Evolutionary conservation across 1,284 basidiomycete genomes (phyloP).

Genomic region (Cerrena zonata): DNA sequence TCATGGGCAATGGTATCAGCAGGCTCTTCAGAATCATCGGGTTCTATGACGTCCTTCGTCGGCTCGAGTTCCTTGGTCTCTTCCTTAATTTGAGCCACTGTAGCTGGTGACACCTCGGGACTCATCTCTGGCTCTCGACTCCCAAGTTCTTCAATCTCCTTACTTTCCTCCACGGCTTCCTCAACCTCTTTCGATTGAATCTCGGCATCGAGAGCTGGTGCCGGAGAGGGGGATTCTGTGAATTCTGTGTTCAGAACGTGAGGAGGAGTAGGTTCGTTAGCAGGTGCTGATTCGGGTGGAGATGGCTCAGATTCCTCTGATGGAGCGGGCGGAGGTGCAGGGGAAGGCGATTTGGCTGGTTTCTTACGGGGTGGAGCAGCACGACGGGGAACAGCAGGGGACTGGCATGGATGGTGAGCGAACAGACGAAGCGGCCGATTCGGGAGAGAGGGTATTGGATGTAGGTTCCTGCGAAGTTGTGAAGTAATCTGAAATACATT

Average conservation of each 20-base stretch:
- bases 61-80: not conserved
- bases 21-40: not conserved
- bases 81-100: not conserved
- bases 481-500: constrained; percentile 18
- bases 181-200: constrained; percentile 4
- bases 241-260: not conserved
- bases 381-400: constrained; percentile 61
- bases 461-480: constrained; percentile 17
- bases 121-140: constrained; percentile 15
- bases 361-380: constrained; percentile 67
- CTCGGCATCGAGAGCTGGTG: not conserved
- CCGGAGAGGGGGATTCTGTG: not conserved
- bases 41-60: not conserved
- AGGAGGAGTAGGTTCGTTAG: not conserved
- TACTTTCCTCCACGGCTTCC: constrained; percentile 5
- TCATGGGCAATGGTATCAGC: not conserved
- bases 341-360: constrained; percentile 36
- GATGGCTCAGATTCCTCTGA: not conserved
- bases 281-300: not conserved
- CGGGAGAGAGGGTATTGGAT: constrained; percentile 30
- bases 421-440: constrained; percentile 26
- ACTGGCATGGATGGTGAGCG: constrained; percentile 64
- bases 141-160: constrained; percentile 6
- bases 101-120: not conserved
- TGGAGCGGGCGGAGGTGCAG: constrained; percentile 16